Evolutionary conservation across 345 rosid species (phyloP).

Genomic region (Ceriops tagal): DNA sequence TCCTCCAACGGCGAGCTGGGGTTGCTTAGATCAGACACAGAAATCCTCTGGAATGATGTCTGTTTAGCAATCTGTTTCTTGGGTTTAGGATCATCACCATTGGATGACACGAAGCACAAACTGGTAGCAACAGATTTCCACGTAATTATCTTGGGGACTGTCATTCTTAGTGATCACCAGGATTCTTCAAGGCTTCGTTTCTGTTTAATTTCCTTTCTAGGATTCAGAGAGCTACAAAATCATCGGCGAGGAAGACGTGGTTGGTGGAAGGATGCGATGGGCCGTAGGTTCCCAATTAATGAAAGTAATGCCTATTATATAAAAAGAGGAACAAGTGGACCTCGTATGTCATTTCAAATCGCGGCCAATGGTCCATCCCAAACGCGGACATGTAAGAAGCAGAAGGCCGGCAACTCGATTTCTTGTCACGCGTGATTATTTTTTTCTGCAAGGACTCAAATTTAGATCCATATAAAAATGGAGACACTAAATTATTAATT

Average conservation of each 20-base stretch:
- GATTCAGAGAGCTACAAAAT: no score
- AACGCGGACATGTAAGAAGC: constrained; percentile 17
- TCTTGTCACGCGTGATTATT: constrained; percentile 2
- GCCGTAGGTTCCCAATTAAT: no score
- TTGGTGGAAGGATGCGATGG: neutral
- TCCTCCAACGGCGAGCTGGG: constrained; percentile 64
- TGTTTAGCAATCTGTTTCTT: constrained; percentile 47
- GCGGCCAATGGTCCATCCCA: constrained; percentile 9
- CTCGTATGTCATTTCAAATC: constrained; percentile 14
- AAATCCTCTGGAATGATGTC: constrained; percentile 54
- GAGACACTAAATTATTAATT: no score
- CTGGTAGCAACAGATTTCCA: constrained; percentile 52
- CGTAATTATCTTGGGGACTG: constrained; percentile 35
- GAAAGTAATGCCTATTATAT: no score
- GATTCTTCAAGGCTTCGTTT: neutral
- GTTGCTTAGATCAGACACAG: constrained; percentile 65
- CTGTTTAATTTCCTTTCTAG: neutral
- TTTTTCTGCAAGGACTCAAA: neutral
- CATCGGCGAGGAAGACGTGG: neutral
- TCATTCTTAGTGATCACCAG: constrained; percentile 28
- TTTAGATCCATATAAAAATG: no score
- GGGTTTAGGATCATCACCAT: constrained; percentile 15
- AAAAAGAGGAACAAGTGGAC: constrained; percentile 2
- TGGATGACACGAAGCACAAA: constrained; percentile 40
- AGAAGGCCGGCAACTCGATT: constrained; percentile 23